Percentiles rank a stretch among this genome's conserved stretches.
These are phyloP conservation scores for Cyanidiococcus yangmingshanensis DNA, from an alignment of 23 red algal genomes.

Conservation along the genomic window DNA sequence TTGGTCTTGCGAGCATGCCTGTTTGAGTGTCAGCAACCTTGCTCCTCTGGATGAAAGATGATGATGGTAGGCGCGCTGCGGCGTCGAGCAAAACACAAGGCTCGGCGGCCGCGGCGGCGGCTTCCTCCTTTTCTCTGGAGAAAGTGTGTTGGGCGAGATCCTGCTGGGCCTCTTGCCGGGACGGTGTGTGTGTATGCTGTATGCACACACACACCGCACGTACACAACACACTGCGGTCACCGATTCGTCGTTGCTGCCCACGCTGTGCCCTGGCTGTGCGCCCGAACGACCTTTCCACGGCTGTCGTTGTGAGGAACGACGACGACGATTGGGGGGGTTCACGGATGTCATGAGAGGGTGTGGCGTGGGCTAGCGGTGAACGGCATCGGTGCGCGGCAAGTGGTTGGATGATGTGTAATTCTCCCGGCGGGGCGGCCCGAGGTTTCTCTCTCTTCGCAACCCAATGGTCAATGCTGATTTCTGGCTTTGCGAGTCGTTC, in stretches of 20 bases:
- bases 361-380: too few species aligned
- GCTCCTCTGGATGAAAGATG: neutral
- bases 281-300: too few species aligned
- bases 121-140: neutral
- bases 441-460: too few species aligned
- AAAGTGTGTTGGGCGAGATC: neutral
- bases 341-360: too few species aligned
- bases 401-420: too few species aligned
- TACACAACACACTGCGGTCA: neutral
- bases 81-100: neutral
- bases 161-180: neutral
- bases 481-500: too few species aligned
- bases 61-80: neutral
- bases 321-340: too few species aligned
- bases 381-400: too few species aligned
- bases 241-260: neutral
- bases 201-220: neutral
- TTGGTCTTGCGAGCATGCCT: constrained; percentile 10
- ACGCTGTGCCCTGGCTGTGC: neutral
- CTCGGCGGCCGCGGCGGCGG: too few species aligned
- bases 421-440: too few species aligned
- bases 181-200: neutral
- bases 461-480: too few species aligned
- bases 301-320: too few species aligned
- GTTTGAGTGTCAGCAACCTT: constrained; percentile 14